Evolutionary conservation across 176 grass and related monocot genomes (phyloP).

Genomic region (Saccharum spontaneum): DNA sequence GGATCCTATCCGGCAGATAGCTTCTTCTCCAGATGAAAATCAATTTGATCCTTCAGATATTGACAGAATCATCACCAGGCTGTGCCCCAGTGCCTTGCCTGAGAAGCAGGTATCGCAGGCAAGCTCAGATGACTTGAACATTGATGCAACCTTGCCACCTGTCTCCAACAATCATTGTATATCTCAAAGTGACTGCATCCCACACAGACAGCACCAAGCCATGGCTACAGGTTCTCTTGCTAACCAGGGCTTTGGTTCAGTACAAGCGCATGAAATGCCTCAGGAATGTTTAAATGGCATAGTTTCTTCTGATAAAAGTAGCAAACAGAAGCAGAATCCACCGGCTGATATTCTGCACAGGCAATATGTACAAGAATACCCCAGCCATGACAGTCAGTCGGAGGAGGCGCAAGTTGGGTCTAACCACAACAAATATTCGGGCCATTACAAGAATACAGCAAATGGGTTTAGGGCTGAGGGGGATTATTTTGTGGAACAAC

Average conservation of each 20-base stretch:
- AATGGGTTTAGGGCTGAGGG: neutral
- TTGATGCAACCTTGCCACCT: conserved; percentile 7
- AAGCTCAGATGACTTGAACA: conserved; percentile 21
- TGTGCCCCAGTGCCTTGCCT: conserved; percentile 25
- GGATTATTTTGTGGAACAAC: neutral
- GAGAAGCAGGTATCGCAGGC: conserved; percentile 7
- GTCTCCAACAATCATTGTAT: conserved; percentile 12
- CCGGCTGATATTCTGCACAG: neutral
- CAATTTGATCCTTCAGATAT: conserved; percentile 21
- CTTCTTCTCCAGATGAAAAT: conserved; percentile 33
- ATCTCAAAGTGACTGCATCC: conserved; percentile 13
- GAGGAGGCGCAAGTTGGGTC: conserved; percentile 4
- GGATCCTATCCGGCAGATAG: conserved; percentile 14
- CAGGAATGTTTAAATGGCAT: conserved; percentile 5
- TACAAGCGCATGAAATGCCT: conserved; percentile 9
- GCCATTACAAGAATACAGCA: conserved; percentile 1
- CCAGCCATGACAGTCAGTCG: neutral
- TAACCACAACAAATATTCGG: neutral
- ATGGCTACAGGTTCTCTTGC: conserved; percentile 10
- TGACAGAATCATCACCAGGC: conserved; percentile 26
- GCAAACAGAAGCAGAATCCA: neutral
- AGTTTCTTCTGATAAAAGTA: neutral
- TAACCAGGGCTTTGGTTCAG: conserved; percentile 1
- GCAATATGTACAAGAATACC: conserved; percentile 2
- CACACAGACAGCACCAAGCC: neutral